Conservation (phyloP, 768 basidiomycete genomes). For the Lactarius pseudohatsudake region DNA sequence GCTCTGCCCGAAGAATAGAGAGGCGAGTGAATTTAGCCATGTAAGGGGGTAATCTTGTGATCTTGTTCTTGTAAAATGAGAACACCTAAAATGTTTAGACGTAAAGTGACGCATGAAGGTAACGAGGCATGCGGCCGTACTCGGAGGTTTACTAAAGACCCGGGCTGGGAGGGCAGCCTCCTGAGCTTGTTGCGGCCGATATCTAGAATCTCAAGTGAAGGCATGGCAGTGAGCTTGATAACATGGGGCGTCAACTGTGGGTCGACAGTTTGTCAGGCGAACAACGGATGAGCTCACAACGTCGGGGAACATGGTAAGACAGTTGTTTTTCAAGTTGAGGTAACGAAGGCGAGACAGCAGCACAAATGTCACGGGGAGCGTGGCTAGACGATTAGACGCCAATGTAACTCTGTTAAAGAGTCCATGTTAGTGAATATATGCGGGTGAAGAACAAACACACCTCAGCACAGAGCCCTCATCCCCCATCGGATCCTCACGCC, state of each 20-base stretch:
- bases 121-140: slow-evolving; percentile 41
- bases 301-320: slow-evolving; percentile 77
- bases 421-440: slow-evolving; percentile 4
- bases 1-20: slow-evolving; percentile 80
- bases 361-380: slow-evolving; percentile 72
- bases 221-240: slow-evolving; percentile 74
- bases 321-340: slow-evolving; percentile 84
- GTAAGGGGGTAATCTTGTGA: slow-evolving; percentile 77
- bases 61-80: slow-evolving; percentile 81
- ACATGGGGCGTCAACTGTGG: slow-evolving; percentile 12
- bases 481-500: slow-evolving; percentile 46
- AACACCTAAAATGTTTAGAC: slow-evolving; percentile 58
- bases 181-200: slow-evolving; percentile 90
- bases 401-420: slow-evolving; percentile 67
- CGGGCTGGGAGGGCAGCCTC: slow-evolving; percentile 74
- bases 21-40: slow-evolving; percentile 69
- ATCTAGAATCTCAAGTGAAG: slow-evolving; percentile 90
- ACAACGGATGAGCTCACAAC: slow-evolving; percentile 58
- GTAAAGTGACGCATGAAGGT: not conserved
- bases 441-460: slow-evolving; percentile 42
- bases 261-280: not conserved
- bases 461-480: slow-evolving; percentile 58
- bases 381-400: slow-evolving; percentile 77
- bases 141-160: slow-evolving; percentile 71
- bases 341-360: slow-evolving; percentile 75